Conservation (phyloP, 345 rosid genomes). For the Geranium brycei region DNA sequence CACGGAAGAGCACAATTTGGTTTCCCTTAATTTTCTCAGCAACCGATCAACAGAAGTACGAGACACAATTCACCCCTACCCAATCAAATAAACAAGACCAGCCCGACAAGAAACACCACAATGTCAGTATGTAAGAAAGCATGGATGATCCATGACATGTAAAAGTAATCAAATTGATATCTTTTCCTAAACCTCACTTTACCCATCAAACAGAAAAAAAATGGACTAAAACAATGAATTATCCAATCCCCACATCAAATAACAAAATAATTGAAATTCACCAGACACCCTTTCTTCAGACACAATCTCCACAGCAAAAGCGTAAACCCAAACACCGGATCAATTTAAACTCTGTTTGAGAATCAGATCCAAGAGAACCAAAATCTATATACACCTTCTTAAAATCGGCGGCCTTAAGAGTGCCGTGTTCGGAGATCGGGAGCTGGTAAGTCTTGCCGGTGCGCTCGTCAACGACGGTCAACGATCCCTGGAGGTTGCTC, state of each 20-base stretch:
- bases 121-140: too few species aligned
- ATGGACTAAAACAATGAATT: not conserved
- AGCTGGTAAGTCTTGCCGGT: constrained; percentile 54
- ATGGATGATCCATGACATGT: too few species aligned
- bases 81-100: not conserved
- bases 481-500: constrained; percentile 36
- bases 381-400: constrained; percentile 39
- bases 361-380: not conserved
- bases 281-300: not conserved
- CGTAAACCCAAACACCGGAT: not conserved
- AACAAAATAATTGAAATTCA: not conserved
- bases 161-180: too few species aligned
- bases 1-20: not conserved
- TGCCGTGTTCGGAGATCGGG: constrained; percentile 49
- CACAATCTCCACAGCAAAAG: not conserved
- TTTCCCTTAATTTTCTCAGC: not conserved
- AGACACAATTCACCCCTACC: not conserved
- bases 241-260: not conserved
- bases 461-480: constrained; percentile 65
- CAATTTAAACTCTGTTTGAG: not conserved
- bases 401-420: constrained; percentile 67
- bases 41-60: not conserved
- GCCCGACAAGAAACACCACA: too few species aligned
- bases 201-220: not conserved
- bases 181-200: too few species aligned